phyloP scores from a whole-genome alignment of 1,284 basidiomycete genomes.

The Malassezia japonica region DNA sequence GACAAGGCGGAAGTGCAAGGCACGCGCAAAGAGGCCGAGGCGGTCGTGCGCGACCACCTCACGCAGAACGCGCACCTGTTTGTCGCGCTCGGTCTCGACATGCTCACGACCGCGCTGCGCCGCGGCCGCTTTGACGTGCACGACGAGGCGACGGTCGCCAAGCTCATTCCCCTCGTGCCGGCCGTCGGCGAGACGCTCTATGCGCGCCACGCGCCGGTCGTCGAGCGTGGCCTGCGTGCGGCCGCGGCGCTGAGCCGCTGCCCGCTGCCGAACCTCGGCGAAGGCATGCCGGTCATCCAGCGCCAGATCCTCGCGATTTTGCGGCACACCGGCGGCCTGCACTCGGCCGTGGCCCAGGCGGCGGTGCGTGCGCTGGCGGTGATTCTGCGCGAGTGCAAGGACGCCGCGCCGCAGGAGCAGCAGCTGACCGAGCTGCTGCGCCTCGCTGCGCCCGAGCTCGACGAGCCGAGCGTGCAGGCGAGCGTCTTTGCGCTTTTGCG shows the following conservation, averaged over 20 bases:
- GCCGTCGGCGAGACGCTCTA: constrained; percentile 89
- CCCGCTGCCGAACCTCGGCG: constrained; percentile 67
- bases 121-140: constrained; percentile 77
- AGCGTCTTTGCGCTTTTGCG: constrained; percentile 81
- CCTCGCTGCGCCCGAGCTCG: constrained; percentile 79
- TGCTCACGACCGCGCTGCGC: constrained; percentile 78
- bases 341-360: constrained; percentile 79
- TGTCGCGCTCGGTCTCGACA: constrained; percentile 80
- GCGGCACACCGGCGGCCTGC: constrained; percentile 71
- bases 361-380: constrained; percentile 77
- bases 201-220: constrained; percentile 67
- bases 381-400: constrained; percentile 59
- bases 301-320: constrained; percentile 78
- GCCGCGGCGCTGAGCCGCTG: constrained; percentile 73
- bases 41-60: constrained; percentile 47
- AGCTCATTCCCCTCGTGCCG: constrained; percentile 75
- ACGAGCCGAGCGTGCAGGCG: constrained; percentile 73
- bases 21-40: constrained; percentile 38
- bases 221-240: constrained; percentile 71
- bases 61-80: constrained; percentile 62
- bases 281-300: constrained; percentile 72
- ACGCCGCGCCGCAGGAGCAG: constrained; percentile 70
- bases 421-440: constrained; percentile 80
- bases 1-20: constrained; percentile 23
- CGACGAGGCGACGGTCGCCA: constrained; percentile 61